These are phyloP conservation scores for Plasmodium cynomolgi DNA, from an alignment of 169 alveolate species.

Conservation along the genomic window DNA sequence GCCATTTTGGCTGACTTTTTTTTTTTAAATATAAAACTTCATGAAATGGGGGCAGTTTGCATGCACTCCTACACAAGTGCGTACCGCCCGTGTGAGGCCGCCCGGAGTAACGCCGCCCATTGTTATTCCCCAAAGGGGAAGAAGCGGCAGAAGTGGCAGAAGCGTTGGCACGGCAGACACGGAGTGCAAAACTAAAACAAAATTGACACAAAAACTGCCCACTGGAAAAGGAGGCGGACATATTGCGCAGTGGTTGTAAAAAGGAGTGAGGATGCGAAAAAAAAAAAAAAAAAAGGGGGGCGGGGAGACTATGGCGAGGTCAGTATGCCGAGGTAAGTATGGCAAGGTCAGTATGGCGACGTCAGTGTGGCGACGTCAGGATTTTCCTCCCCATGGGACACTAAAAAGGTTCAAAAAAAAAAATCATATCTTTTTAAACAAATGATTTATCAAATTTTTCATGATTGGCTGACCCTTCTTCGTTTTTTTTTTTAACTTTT, in stretches of 20 bases:
- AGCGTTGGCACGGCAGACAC: no score
- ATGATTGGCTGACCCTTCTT: slow-evolving; percentile 66
- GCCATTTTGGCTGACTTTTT: background rate
- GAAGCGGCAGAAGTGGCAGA: no score
- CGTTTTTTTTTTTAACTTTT: slow-evolving; percentile 5
- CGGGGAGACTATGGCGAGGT: background rate
- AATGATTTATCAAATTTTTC: slow-evolving; percentile 60
- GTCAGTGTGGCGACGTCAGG: background rate
- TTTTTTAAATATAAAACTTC: background rate
- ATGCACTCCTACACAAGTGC: background rate
- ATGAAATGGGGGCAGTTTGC: background rate
- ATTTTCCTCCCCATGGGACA: background rate
- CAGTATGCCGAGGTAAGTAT: no score
- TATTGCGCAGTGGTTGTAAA: background rate
- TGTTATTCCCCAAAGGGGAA: no score
- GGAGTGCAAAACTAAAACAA: background rate
- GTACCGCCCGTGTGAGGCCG: background rate
- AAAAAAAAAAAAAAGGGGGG: background rate
- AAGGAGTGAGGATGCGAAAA: background rate
- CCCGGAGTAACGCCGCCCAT: no score
- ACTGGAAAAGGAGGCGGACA: background rate
- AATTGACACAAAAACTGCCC: background rate
- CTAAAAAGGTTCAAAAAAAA: background rate
- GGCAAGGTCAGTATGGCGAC: no score
- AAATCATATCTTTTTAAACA: slow-evolving; percentile 42